Base-by-base conservation (phyloP, 306 rosid species). In the Macrotyloma uniflorum region DNA sequence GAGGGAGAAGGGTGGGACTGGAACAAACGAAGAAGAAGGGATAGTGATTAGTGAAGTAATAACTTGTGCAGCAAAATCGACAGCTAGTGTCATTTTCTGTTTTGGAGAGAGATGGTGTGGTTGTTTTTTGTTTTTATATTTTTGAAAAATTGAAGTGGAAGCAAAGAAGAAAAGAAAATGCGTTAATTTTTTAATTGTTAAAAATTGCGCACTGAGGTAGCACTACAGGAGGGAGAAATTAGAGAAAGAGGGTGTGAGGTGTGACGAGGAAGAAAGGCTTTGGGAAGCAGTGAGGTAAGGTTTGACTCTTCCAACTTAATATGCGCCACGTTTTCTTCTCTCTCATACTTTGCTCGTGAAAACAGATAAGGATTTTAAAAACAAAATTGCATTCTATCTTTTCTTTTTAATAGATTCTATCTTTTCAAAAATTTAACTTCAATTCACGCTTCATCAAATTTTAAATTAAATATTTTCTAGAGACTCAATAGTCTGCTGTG, bases 21-120 rank as follows among this genome's bases (percentile, higher is more conserved):
- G 75, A 55, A 74, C 73, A 20, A 42, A 38, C 0, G 43, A 38
- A 11, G 47, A 12, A 42, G 47, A 42, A 4, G 35, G 8, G 33
- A 23, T 23, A 55, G 63, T 23, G 63, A 55, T 55, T 63, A 77
- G 80, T 82, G 89, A 74, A 81, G 86, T 72, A 42, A 12, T 42
- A 68, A 69, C 83, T 81, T 69, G 74, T 69, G 84, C 85, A 36
- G 74, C 83, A 77, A 69, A 78, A 77, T 74, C 81, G 79, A 81
- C 84, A 72, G 70, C 69, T 72, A 35, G 46, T 58, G 82, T 81
- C 85, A 49, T 69, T 81, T 85, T 78, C 83, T 36, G 83, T 26
- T 20, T 32, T 46, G 85, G 84, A 80, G 78, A 49, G 81, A 72
- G 47, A 24, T 57, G 33, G 72, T n/a, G 80, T 78, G 42, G 83